These are phyloP conservation scores for Hygrophoropsis aurantiaca DNA, from an alignment of 768 basidiomycete species.

Conservation along the genomic window DNA sequence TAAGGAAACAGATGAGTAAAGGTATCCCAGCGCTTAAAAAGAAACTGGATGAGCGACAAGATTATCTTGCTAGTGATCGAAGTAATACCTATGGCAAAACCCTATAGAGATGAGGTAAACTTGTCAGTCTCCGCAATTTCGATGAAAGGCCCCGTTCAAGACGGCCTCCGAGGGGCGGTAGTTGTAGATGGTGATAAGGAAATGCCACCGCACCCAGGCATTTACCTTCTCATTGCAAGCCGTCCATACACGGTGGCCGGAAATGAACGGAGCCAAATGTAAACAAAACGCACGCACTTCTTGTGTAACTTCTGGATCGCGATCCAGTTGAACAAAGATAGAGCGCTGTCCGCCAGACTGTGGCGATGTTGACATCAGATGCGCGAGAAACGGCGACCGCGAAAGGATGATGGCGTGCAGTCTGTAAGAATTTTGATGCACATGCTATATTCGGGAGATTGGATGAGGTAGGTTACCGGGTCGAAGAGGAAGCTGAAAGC, in stretches of 20 bases:
- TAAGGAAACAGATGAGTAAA: slow-evolving; percentile 73
- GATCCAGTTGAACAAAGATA: slow-evolving; percentile 73
- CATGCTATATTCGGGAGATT: slow-evolving; percentile 48
- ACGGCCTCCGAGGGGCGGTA: slow-evolving; percentile 19
- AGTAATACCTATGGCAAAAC: slow-evolving; percentile 67
- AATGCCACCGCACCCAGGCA: slow-evolving; percentile 13
- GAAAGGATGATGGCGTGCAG: slow-evolving; percentile 86
- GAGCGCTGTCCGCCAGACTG: slow-evolving; percentile 63
- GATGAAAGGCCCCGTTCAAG: slow-evolving; percentile 15
- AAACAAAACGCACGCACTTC: slow-evolving; percentile 57
- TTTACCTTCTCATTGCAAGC: slow-evolving; percentile 15
- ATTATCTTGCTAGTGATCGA: slow-evolving; percentile 11
- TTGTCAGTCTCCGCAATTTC: slow-evolving; percentile 5
- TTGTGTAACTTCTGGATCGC: slow-evolving; percentile 79
- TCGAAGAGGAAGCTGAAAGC: slow-evolving; percentile 23
- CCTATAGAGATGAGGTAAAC: slow-evolving; percentile 41
- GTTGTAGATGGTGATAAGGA: slow-evolving; percentile 11
- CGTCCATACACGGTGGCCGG: slow-evolving; percentile 25
- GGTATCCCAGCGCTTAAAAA: slow-evolving; percentile 69
- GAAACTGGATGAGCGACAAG: slow-evolving; percentile 16
- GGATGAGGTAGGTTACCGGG: slow-evolving; percentile 8
- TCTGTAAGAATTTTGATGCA: slow-evolving; percentile 71
- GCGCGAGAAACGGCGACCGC: slow-evolving; percentile 83
- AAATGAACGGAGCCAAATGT: slow-evolving; percentile 27
- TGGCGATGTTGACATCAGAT: slow-evolving; percentile 82